These are phyloP conservation scores for Friedmanniomyces endolithicus DNA, from an alignment of 495 filamentous ascomycete genomes.

Conservation along the genomic window DNA sequence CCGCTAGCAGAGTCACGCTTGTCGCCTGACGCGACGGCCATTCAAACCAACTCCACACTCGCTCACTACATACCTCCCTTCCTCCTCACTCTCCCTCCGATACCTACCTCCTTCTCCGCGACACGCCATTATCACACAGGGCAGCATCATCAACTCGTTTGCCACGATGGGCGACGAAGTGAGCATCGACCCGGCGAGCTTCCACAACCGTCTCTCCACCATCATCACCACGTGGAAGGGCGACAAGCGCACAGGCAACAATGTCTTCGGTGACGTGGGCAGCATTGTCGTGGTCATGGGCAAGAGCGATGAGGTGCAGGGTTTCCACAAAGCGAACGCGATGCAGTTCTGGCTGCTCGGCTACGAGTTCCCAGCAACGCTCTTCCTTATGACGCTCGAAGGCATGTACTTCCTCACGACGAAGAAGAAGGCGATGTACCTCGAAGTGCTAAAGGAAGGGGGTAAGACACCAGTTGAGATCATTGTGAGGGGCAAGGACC, in stretches of 20 bases:
- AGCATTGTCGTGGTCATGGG: conserved; percentile 86
- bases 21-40: no score
- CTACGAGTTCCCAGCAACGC: conserved; percentile 94
- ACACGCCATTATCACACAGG: conserved; percentile 9
- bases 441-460: conserved; percentile 73
- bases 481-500: conserved; percentile 77
- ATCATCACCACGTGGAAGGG: conserved; percentile 87
- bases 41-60: not conserved
- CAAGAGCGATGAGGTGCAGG: conserved; percentile 74
- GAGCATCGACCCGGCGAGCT: conserved; percentile 80
- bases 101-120: not conserved
- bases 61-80: not conserved
- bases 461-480: conserved; percentile 86
- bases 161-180: conserved; percentile 47
- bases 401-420: conserved; percentile 84
- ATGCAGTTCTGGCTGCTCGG: conserved; percentile 97
- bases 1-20: no score
- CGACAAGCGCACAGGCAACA: conserved; percentile 73
- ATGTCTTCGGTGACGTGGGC: conserved; percentile 67
- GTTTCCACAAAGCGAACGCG: conserved; percentile 87
- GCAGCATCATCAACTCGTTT: not conserved
- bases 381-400: conserved; percentile 83
- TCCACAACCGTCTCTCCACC: conserved; percentile 80
- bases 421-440: conserved; percentile 92
- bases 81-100: not conserved